These are phyloP conservation scores for Grosmannia serpens DNA, from an alignment of 2,329 filamentous ascomycete genomes.

Conservation along the genomic window DNA sequence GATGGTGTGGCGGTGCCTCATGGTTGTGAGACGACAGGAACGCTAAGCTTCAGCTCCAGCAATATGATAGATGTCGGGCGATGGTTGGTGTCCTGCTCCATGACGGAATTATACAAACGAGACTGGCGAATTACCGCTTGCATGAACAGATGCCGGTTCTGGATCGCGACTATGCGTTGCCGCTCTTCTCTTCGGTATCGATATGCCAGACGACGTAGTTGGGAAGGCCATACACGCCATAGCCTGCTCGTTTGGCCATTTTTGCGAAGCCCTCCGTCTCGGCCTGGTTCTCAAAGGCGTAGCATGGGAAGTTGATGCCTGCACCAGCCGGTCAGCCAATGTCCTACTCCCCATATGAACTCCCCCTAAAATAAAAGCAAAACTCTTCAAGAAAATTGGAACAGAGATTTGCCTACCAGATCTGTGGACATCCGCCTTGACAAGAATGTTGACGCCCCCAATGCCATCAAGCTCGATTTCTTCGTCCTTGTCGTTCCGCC, in stretches of 20 bases:
- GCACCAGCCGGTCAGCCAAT: not conserved
- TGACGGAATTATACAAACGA: not conserved
- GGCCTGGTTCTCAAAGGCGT: constrained; percentile 96
- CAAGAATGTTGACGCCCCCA: constrained; percentile 92
- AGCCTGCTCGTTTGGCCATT: constrained; percentile 95
- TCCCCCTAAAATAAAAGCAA: no score
- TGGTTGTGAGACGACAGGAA: not conserved
- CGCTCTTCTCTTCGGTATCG: constrained; percentile 88
- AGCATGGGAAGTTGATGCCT: constrained; percentile 97
- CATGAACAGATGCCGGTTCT: not conserved
- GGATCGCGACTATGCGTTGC: constrained; percentile 40
- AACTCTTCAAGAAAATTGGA: no score
- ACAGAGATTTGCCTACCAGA: constrained; percentile 55
- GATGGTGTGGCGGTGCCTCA: not conserved
- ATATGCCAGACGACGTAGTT: constrained; percentile 99
- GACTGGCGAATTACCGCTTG: not conserved
- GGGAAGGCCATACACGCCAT: constrained; percentile 80
- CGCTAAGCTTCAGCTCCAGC: not conserved
- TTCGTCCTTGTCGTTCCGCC: constrained; percentile 81
- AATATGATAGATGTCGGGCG: not conserved
- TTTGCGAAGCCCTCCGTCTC: constrained; percentile 98
- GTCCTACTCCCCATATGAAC: not conserved
- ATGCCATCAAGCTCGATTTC: constrained; percentile 91
- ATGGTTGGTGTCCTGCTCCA: not conserved
- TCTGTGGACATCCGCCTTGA: constrained; percentile 95